These are phyloP conservation scores for Ophiostoma sp. DNA, from an alignment of 2,329 filamentous ascomycete genomes.

Conservation along the genomic window DNA sequence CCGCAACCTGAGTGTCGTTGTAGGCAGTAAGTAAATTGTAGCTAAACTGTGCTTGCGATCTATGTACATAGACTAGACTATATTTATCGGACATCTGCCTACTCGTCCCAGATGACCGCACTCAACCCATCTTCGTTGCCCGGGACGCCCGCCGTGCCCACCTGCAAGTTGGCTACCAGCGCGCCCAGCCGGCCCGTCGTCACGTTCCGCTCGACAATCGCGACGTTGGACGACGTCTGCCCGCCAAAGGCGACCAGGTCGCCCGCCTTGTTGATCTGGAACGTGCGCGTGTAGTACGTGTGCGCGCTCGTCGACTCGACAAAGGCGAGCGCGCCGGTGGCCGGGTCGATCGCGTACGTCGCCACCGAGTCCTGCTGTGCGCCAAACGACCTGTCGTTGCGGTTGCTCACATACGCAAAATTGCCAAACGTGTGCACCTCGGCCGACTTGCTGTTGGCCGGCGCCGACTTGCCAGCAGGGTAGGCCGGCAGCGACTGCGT, in stretches of 20 bases:
- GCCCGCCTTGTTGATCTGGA: conserved; percentile 38
- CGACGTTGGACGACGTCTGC: background rate
- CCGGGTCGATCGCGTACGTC: conserved; percentile 39
- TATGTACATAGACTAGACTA: background rate
- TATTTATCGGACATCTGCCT: background rate
- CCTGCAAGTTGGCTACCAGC: background rate
- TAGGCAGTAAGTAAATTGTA: background rate
- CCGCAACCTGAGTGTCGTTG: background rate
- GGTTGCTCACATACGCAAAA: conserved; percentile 58
- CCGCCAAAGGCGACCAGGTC: conserved; percentile 39
- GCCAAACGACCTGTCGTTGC: conserved; percentile 55
- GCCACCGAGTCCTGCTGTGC: conserved; percentile 51
- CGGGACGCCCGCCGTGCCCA: background rate
- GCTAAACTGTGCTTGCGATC: background rate
- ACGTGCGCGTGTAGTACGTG: conserved; percentile 46
- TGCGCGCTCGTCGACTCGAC: conserved; percentile 38
- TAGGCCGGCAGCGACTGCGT: no score
- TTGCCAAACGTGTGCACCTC: conserved; percentile 51
- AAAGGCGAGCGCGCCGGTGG: no score
- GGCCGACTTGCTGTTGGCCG: conserved; percentile 47
- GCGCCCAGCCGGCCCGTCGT: background rate
- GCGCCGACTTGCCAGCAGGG: conserved; percentile 36
- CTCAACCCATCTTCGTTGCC: background rate
- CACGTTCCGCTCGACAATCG: background rate
- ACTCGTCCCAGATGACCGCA: background rate